Conservation (phyloP, 352 stramenopile species). For the Pythium diclinum region DNA sequence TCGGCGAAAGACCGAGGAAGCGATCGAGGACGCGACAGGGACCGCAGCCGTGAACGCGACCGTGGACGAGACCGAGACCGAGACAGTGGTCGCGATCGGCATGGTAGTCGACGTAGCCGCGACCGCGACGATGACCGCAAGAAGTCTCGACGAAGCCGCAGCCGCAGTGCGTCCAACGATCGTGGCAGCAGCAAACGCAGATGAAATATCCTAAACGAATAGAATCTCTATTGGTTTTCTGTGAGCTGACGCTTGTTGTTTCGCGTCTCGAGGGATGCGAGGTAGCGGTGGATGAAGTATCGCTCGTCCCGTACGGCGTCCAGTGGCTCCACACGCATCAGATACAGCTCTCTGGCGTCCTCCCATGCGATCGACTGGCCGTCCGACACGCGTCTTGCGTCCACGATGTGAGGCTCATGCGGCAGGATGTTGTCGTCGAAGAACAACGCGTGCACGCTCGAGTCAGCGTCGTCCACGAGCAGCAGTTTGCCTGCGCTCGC, state of each 20-base stretch:
- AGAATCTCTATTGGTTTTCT: slow-evolving; percentile 2
- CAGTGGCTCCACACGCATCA: slow-evolving; percentile 67
- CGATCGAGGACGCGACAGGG: slow-evolving; percentile 12
- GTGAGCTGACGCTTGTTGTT: not conserved
- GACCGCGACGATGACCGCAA: slow-evolving; percentile 17
- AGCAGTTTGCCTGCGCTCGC: slow-evolving; percentile 58
- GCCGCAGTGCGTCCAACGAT: slow-evolving; percentile 14
- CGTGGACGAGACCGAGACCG: slow-evolving; percentile 9
- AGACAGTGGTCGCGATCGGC: slow-evolving; percentile 7
- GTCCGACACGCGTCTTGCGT: slow-evolving; percentile 39
- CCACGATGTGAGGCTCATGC: slow-evolving; percentile 71
- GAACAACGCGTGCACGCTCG: slow-evolving; percentile 48
- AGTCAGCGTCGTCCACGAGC: slow-evolving; percentile 35
- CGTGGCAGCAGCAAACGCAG: slow-evolving; percentile 13
- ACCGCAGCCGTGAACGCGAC: not conserved
- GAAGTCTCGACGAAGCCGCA: slow-evolving; percentile 22
- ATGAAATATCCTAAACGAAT: not conserved
- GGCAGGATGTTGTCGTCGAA: slow-evolving; percentile 82
- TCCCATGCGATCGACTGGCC: slow-evolving; percentile 34
- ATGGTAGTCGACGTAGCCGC: not conserved
- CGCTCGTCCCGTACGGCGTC: slow-evolving; percentile 45
- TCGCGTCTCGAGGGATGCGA: slow-evolving; percentile 25
- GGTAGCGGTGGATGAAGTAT: slow-evolving; percentile 59
- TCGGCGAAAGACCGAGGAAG: slow-evolving; percentile 4
- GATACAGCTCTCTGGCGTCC: slow-evolving; percentile 36